Base-by-base conservation (phyloP, 1,284 basidiomycete genomes). In the Abortiporus biennis region DNA sequence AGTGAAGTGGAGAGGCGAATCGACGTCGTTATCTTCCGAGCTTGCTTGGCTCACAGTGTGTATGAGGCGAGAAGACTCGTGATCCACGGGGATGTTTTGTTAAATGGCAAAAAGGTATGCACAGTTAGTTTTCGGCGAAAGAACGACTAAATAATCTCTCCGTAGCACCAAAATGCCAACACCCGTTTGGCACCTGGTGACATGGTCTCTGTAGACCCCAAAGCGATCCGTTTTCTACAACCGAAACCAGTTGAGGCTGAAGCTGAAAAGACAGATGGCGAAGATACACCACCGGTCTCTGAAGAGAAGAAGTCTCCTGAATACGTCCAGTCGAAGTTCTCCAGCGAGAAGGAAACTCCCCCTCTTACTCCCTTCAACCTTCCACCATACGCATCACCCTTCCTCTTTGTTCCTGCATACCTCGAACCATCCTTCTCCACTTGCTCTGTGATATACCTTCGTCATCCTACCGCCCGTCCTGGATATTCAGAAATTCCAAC, bases 331-430 rank as follows among this genome's bases (percentile, higher is more conserved):
- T 25, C 27, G 21, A 41, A 36, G 22, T 27, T 37, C 17, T 4
- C 12, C 2, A 19, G 27, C 9, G 35, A 21, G 13, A 32, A 43
- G 21, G 6, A 38, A 20, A 24, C 30, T 15, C 16, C 42, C 5
- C 42, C 46, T 9, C 61, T 79, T 31, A 88, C 84, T 20, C 80
- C 80, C n/a, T 98, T 98, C 75, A 69, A 78, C 54, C 82, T 97
- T 9, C 96, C 96, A 0, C 69, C 77, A 24, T 97, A 84, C 56
- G 90, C 93, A 6, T 79, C 91, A 0, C 92, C 96, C 0, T 91
- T 87, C 73, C 73, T 99, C 38, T 99, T 98, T 71, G 77, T 99
- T 51, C 96, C 96, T 0, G 86, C 94, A 0, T 98, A 97, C 65
- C 80, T 98, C 44, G 92, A 98, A 57, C 80, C 87, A 2, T 91